Evolutionary conservation across 306 rosid species (phyloP).

Genomic region (Trifolium fragiferum): DNA sequence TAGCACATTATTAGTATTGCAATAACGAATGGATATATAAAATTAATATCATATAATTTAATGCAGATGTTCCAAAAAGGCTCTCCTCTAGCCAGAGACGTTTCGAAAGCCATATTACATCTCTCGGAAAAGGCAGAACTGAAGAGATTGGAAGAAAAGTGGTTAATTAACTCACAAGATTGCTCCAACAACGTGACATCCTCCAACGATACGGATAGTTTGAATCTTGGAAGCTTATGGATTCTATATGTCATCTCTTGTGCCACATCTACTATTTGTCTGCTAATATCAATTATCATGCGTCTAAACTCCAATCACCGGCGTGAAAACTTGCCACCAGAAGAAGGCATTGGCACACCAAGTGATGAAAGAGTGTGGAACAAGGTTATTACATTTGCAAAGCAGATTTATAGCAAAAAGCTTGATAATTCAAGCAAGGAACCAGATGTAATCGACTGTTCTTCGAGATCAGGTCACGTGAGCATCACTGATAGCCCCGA

Average conservation of each 20-base stretch:
- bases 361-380: conserved; percentile 34
- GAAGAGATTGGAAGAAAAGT: conserved; percentile 46
- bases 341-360: conserved; percentile 33
- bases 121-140: conserved; percentile 52
- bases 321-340: conserved; percentile 22
- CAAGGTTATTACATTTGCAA: conserved; percentile 24
- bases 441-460: conserved; percentile 27
- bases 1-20: background rate
- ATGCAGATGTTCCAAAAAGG: conserved; percentile 79
- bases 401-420: conserved; percentile 32
- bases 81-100: conserved; percentile 67
- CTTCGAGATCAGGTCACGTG: conserved; percentile 20
- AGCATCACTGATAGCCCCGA: conserved; percentile 8
- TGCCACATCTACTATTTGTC: conserved; percentile 57
- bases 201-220: conserved; percentile 32
- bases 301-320: conserved; percentile 2
- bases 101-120: conserved; percentile 58
- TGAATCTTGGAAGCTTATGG: conserved; percentile 61
- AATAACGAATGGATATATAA: background rate
- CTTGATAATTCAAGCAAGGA: conserved; percentile 7
- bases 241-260: conserved; percentile 58
- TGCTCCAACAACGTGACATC: conserved; percentile 43
- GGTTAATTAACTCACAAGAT: conserved; percentile 40
- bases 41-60: background rate
- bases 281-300: conserved; percentile 42